A percentile compares a stretch with the other conserved stretches of the same genome.
Evolutionary conservation across 2,329 filamentous ascomycete genomes (phyloP).

Genomic region (Aspergillus intermedius): DNA sequence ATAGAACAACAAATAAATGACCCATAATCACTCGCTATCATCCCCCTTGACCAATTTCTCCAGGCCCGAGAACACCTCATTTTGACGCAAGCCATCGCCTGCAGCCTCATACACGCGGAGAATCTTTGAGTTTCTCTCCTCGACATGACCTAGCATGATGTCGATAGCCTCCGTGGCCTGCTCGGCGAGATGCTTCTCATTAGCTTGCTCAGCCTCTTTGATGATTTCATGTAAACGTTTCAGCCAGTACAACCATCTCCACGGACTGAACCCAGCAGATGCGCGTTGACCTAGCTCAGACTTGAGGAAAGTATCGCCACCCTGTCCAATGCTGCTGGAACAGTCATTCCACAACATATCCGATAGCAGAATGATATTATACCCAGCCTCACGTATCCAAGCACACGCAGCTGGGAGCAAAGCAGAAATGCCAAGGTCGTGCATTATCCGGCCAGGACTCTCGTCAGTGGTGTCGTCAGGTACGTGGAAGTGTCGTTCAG

Average conservation of each 20-base stretch:
- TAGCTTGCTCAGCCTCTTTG: conserved; percentile 11
- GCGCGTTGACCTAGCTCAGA: conserved; percentile 18
- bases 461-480: conserved; percentile 9
- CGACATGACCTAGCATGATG: conserved; percentile 10
- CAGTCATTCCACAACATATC: conserved; percentile 17
- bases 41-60: conserved; percentile 1
- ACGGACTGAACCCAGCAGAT: conserved; percentile 16
- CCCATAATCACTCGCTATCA: too few relatives aligned
- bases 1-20: too few relatives aligned
- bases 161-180: conserved; percentile 14
- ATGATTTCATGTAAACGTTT: conserved; percentile 18
- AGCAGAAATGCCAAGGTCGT: conserved; percentile 8
- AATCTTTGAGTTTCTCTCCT: conserved; percentile 11
- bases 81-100: conserved; percentile 6
- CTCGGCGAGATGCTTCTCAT: conserved; percentile 15
- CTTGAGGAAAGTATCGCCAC: conserved; percentile 12
- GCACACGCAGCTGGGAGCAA: conserved; percentile 11
- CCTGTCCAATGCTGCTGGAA: conserved; percentile 9
- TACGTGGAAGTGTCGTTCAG: conserved; percentile 5
- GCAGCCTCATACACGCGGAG: conserved; percentile 4
- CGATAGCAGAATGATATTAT: conserved; percentile 14
- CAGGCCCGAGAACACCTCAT: conserved; percentile 9
- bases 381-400: conserved; percentile 11
- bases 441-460: conserved; percentile 1
- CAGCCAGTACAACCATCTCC: conserved; percentile 22